These are phyloP conservation scores for Pyricularia pennisetigena DNA, from an alignment of 2,329 filamentous ascomycete genomes.

Conservation along the genomic window DNA sequence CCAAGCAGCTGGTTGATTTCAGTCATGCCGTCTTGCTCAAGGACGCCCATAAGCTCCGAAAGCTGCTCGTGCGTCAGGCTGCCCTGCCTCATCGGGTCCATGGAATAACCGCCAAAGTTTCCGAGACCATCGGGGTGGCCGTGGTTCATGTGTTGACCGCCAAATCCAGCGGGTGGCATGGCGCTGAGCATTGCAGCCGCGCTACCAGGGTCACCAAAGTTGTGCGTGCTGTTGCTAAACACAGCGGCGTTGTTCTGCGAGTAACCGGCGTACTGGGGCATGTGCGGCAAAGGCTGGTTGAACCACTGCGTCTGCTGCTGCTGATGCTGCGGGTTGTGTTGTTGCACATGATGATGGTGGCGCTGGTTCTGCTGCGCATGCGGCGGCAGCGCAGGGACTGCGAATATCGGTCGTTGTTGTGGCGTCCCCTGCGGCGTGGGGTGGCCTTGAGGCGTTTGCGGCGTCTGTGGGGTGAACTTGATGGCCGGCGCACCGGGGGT, in stretches of 20 bases:
- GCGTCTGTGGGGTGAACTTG: slow-evolving; percentile 7
- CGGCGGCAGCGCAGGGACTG: slow-evolving; percentile 25
- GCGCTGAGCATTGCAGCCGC: slow-evolving; percentile 3
- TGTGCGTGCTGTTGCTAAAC: slow-evolving; percentile 16
- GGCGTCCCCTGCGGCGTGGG: slow-evolving; percentile 13
- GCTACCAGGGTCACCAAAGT: slow-evolving; percentile 10
- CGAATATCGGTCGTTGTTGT: slow-evolving; percentile 19
- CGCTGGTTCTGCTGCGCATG: slow-evolving; percentile 19
- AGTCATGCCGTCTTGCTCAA: slow-evolving; percentile 58
- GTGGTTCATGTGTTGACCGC: slow-evolving; percentile 9
- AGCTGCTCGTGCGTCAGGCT: slow-evolving; percentile 74
- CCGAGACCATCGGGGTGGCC: slow-evolving; percentile 6
- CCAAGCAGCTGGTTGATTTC: slow-evolving; percentile 53
- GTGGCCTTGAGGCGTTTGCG: slow-evolving; percentile 9
- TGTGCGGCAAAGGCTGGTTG: slow-evolving; percentile 39
- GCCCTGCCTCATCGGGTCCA: slow-evolving; percentile 45
- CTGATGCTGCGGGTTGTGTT: slow-evolving; percentile 15
- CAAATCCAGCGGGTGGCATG: slow-evolving; percentile 9
- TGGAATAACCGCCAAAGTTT: slow-evolving; percentile 12
- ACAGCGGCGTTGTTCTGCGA: slow-evolving; percentile 29
- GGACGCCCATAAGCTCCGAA: slow-evolving; percentile 68
- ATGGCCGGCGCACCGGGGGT: slow-evolving; percentile 5
- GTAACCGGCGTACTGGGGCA: slow-evolving; percentile 39
- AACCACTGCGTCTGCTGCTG: slow-evolving; percentile 39
- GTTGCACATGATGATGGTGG: slow-evolving; percentile 12